These are phyloP conservation scores for Ogataea trehaloabstinens DNA, from an alignment of 805 yeast genomes.

Conservation along the genomic window DNA sequence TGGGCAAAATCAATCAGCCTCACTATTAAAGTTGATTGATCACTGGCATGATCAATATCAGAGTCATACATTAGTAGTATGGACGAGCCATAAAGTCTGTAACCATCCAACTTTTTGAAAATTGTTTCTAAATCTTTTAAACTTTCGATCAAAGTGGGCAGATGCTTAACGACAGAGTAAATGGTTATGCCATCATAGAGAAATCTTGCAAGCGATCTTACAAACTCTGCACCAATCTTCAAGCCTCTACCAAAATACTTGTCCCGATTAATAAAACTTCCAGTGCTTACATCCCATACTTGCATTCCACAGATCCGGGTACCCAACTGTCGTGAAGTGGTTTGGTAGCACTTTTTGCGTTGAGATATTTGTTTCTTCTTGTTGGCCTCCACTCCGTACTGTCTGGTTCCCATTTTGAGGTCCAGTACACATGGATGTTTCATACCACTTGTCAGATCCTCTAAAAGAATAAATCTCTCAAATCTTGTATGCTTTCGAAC, in stretches of 20 bases:
- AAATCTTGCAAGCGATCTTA: conserved; percentile 69
- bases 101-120: conserved; percentile 60
- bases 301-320: conserved; percentile 96
- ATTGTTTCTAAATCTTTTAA: conserved; percentile 57
- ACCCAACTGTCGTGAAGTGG: conserved; percentile 82
- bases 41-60: conserved; percentile 22
- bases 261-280: conserved; percentile 66
- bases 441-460: conserved; percentile 86
- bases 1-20: conserved; percentile 95
- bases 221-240: conserved; percentile 70
- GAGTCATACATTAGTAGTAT: conserved; percentile 89
- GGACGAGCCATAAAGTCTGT: conserved; percentile 89
- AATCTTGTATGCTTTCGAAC: conserved; percentile 46
- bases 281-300: conserved; percentile 55
- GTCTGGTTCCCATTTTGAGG: conserved; percentile 97
- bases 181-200: conserved; percentile 69
- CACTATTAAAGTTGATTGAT: conserved; percentile 37
- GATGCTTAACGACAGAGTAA: conserved; percentile 59
- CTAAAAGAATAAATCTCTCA: conserved; percentile 81
- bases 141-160: conserved; percentile 63
- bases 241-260: conserved; percentile 89
- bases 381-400: conserved; percentile 92
- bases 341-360: conserved; percentile 70
- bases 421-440: conserved; percentile 87
- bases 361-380: conserved; percentile 73